A percentile compares a stretch with the other conserved stretches of the same genome.
These are phyloP conservation scores for Zizania latifolia DNA, from an alignment of 176 grass and related monocot species.

Conservation along the genomic window DNA sequence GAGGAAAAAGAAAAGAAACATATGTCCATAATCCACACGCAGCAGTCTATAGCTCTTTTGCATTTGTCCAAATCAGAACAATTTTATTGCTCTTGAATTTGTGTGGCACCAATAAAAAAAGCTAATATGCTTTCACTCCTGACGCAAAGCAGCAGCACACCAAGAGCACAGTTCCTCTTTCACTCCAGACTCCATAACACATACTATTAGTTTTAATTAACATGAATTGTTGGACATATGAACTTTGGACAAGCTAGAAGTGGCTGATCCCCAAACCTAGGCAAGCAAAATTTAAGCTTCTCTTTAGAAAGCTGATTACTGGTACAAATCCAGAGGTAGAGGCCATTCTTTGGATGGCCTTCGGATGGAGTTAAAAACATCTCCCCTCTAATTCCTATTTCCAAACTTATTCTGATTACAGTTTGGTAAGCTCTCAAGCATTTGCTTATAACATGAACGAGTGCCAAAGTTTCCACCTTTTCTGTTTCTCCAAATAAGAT, in stretches of 20 bases:
- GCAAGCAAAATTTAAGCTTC: not conserved
- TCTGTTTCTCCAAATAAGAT: not conserved
- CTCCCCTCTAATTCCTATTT: too few relatives aligned
- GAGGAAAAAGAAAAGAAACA: not conserved
- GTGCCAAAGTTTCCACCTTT: not conserved
- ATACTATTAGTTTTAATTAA: too few relatives aligned
- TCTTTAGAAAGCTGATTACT: not conserved
- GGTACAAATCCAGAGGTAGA: too few relatives aligned
- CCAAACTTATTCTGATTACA: too few relatives aligned
- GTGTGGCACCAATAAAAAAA: not conserved
- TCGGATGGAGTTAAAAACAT: too few relatives aligned
- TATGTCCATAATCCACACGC: not conserved
- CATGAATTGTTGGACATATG: too few relatives aligned
- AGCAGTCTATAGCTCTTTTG: not conserved
- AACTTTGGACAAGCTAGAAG: not conserved
- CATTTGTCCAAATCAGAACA: not conserved
- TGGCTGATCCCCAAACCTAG: not conserved
- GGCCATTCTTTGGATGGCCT: too few relatives aligned
- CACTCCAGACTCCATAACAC: not conserved
- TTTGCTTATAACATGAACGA: not conserved
- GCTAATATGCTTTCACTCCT: not conserved
- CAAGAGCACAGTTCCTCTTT: not conserved
- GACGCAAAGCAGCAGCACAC: not conserved
- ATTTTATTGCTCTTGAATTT: not conserved
- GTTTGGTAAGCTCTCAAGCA: not conserved